Evolutionary conservation across 345 rosid species (phyloP), one percentile per base, ranked within the genome.

Genomic region (Fremontodendron californicum): DNA sequence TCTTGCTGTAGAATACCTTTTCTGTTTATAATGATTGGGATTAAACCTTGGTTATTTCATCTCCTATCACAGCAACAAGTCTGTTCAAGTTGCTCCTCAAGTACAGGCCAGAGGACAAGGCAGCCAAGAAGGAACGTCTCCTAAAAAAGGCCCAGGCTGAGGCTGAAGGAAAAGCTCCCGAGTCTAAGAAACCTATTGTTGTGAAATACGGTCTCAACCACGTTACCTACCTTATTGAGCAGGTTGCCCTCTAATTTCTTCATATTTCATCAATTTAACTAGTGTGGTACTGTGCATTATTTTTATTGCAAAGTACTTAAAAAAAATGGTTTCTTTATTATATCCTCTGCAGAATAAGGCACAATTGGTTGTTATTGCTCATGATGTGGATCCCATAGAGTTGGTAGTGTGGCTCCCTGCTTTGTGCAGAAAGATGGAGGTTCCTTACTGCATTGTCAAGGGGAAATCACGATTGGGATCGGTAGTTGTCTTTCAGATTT

Each of bases 331-430:
- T 35, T 7, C 8, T 71, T 51, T n/a, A 16, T 1, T 21, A 40
- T 35, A 48, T 27, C 51, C 16, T 21, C n/a, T 81, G 79, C 79
- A 91, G 95, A 91, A 91, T 79, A 91, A 89, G 79, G 95, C 93
- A 9, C 95, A 89, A 63, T 62, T 90, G 82, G 97, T 92, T 37
- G 87, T 92, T 61, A 92, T 92, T 13, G 97, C 97, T 25, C 97
- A 90, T 64, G 97, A 92, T 79, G 97, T 92, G 21, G 94, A 92
- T 77, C 97, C 97, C 16, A 92, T 92, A 39, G 97, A 92, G 86
- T 81, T 92, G 84, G 97, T 92, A 58, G 93, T 92, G 3, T 92
- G 97, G 97, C 80, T 92, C 33, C 97, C 97, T 55, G 92, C 97
- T n/a, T 76, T 92, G 18, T 92, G 97, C 82, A 88, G 97, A 51